These are phyloP conservation scores for Priceomyces haplophilus DNA, from an alignment of 805 yeast genomes.

Conservation along the genomic window DNA sequence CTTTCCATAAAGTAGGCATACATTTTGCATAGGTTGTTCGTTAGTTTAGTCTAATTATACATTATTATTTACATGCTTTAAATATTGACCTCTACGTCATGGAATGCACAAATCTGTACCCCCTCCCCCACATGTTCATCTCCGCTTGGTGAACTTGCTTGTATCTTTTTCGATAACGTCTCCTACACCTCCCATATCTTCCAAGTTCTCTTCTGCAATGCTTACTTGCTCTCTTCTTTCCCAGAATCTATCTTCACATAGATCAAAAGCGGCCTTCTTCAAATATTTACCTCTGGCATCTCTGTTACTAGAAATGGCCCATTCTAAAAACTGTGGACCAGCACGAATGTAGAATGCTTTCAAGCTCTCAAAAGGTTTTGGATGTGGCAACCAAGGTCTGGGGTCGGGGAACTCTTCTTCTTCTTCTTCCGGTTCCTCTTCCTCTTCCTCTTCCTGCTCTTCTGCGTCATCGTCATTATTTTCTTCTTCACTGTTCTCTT, in stretches of 20 bases:
- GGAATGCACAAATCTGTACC: neutral
- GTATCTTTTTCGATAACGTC: conserved; percentile 78
- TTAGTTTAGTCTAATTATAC: conserved; percentile 5
- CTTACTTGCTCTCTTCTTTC: conserved; percentile 93
- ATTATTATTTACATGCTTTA: neutral
- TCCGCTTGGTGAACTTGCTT: conserved; percentile 47
- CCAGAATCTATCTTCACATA: conserved; percentile 97
- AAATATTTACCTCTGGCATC: conserved; percentile 87
- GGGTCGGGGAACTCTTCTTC: conserved; percentile 80
- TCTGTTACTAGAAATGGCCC: conserved; percentile 86
- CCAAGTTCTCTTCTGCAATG: conserved; percentile 81
- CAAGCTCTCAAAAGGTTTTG: conserved; percentile 84
- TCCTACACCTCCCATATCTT: conserved; percentile 88
- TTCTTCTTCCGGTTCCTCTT: conserved; percentile 56
- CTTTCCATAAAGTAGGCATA: conserved; percentile 95
- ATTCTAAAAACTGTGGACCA: conserved; percentile 81
- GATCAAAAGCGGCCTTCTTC: conserved; percentile 83
- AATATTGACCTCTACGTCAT: neutral
- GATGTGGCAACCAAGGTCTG: conserved; percentile 96
- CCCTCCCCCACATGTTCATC: conserved; percentile 1
- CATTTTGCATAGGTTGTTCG: conserved; percentile 71
- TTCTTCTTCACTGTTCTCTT: conserved; percentile 38
- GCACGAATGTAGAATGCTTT: conserved; percentile 84
- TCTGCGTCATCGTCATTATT: conserved; percentile 39
- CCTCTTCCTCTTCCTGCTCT: conserved; percentile 50